Conservation (phyloP, 192 early-diverging fungal species). For the Entophlyctis luteolus region DNA sequence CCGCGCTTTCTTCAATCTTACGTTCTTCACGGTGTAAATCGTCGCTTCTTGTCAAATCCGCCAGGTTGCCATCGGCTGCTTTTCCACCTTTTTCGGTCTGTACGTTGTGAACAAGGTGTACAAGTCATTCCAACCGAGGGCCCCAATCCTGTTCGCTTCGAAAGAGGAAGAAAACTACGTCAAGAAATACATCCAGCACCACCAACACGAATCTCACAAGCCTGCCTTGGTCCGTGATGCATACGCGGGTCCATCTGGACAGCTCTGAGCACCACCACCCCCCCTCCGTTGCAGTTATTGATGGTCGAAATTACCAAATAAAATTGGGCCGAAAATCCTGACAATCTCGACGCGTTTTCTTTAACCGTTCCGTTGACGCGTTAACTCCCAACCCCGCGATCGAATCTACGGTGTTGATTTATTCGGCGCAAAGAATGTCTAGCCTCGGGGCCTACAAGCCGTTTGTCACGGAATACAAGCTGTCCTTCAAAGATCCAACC, state of each 20-base stretch:
- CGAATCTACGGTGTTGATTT: too few relatives aligned
- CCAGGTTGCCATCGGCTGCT: slow-evolving; percentile 41
- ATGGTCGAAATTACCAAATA: too few relatives aligned
- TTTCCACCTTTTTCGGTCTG: slow-evolving; percentile 38
- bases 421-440: slow-evolving; percentile 78
- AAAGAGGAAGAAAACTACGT: slow-evolving; percentile 47
- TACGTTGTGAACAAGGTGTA: slow-evolving; percentile 31
- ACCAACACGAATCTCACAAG: slow-evolving; percentile 41
- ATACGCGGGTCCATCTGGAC: slow-evolving; percentile 28
- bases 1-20: background rate
- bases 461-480: slow-evolving; percentile 40
- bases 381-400: too few relatives aligned
- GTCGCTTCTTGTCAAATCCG: background rate
- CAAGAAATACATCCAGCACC: slow-evolving; percentile 41
- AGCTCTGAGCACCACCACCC: slow-evolving; percentile 30
- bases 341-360: too few relatives aligned
- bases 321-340: too few relatives aligned
- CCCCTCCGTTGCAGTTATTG: too few relatives aligned
- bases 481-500: slow-evolving; percentile 32
- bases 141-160: slow-evolving; percentile 36
- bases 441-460: slow-evolving; percentile 48
- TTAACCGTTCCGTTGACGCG: too few relatives aligned
- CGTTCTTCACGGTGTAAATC: background rate
- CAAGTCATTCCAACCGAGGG: slow-evolving; percentile 31
- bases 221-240: slow-evolving; percentile 33